These are phyloP conservation scores for Globisporangium carolinianum DNA, from an alignment of 352 stramenopile genomes.

Conservation along the genomic window DNA sequence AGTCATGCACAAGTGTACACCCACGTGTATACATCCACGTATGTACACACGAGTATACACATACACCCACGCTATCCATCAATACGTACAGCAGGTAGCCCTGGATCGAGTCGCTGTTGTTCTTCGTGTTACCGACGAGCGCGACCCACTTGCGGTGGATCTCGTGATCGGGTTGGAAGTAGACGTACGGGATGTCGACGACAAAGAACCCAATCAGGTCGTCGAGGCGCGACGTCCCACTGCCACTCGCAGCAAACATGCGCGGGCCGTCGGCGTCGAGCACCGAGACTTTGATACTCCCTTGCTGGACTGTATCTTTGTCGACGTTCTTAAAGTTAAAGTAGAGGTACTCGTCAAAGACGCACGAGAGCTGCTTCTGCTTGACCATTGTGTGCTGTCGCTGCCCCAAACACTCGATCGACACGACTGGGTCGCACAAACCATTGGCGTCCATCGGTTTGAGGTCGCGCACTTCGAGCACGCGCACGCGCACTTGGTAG, in stretches of 20 bases:
- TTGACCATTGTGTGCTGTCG: slow-evolving; percentile 77
- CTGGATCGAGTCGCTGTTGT: slow-evolving; percentile 80
- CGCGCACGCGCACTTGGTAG: slow-evolving; percentile 81
- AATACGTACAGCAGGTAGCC: slow-evolving; percentile 77
- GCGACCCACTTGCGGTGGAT: slow-evolving; percentile 87
- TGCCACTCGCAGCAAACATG: slow-evolving; percentile 9
- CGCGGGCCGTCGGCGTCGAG: slow-evolving; percentile 63
- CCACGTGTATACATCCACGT: not conserved
- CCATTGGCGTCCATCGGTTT: slow-evolving; percentile 83
- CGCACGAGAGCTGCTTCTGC: slow-evolving; percentile 75
- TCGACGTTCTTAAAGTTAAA: slow-evolving; percentile 84
- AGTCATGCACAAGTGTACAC: not conserved
- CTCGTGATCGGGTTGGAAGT: slow-evolving; percentile 83
- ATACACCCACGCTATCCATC: not conserved
- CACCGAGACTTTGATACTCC: slow-evolving; percentile 76
- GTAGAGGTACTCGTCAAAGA: slow-evolving; percentile 89
- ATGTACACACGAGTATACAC: not conserved
- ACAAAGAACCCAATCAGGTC: slow-evolving; percentile 84
- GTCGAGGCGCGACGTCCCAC: slow-evolving; percentile 36
- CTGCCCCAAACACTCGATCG: slow-evolving; percentile 77
- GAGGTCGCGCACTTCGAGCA: slow-evolving; percentile 90
- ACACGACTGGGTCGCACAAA: slow-evolving; percentile 83
- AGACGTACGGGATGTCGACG: slow-evolving; percentile 80
- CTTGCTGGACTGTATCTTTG: slow-evolving; percentile 64
- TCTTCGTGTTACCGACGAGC: slow-evolving; percentile 66